phyloP scores from a whole-genome alignment of 2,329 filamentous ascomycete genomes.

The Aureobasidium zeae region DNA sequence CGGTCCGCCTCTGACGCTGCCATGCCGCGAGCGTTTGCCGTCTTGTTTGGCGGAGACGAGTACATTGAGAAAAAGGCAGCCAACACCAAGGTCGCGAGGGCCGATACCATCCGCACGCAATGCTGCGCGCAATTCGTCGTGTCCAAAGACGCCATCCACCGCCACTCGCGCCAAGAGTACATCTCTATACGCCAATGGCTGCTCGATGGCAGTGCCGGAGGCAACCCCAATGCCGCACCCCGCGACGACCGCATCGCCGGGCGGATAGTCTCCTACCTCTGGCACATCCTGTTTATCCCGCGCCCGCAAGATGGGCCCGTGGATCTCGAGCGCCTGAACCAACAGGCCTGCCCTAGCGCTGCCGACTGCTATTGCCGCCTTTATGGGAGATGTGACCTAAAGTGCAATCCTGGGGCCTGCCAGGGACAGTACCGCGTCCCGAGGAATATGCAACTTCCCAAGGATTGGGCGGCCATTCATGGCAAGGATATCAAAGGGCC shows the following conservation, averaged over 20 bases:
- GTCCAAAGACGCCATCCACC: conserved; percentile 42
- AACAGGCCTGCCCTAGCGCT: conserved; percentile 46
- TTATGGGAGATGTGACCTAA: conserved; percentile 51
- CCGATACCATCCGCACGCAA: conserved; percentile 3
- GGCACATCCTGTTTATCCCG: conserved; percentile 46
- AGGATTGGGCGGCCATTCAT: conserved; percentile 8
- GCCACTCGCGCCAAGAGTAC: conserved; percentile 46
- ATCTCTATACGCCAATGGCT: conserved; percentile 51
- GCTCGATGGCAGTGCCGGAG: conserved; percentile 31
- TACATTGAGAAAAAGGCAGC: conserved; percentile 17
- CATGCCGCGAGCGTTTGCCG: conserved; percentile 47
- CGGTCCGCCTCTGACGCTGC: conserved; percentile 23
- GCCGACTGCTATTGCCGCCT: conserved; percentile 57
- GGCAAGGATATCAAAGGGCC: neutral
- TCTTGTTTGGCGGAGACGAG: conserved; percentile 12
- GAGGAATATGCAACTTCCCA: conserved; percentile 29
- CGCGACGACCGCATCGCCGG: conserved; percentile 44
- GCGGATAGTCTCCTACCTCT: conserved; percentile 55
- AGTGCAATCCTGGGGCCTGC: conserved; percentile 25
- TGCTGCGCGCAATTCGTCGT: conserved; percentile 52
- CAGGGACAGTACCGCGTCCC: conserved; percentile 36
- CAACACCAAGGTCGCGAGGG: conserved; percentile 41
- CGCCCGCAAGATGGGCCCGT: conserved; percentile 21
- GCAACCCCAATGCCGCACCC: conserved; percentile 40
- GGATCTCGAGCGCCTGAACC: conserved; percentile 32